A percentile compares a stretch with the other conserved stretches of the same genome.
Evolutionary conservation across 331 rosid species (phyloP).

Genomic region (Telfairia occidentalis): DNA sequence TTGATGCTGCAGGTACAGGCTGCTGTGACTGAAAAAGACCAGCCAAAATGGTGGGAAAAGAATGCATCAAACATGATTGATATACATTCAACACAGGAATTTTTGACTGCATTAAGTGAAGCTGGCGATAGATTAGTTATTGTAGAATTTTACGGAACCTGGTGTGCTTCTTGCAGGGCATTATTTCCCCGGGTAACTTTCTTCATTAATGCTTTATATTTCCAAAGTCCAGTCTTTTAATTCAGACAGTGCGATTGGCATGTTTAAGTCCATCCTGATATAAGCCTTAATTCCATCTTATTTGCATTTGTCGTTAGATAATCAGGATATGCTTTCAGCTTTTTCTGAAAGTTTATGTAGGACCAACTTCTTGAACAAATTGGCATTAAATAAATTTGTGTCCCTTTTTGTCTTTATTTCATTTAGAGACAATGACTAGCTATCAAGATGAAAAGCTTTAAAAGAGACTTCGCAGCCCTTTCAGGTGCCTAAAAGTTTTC

Average conservation of each 20-base stretch:
- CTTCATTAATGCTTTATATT: background rate
- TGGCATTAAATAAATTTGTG: background rate
- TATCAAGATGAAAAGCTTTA: background rate
- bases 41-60: conserved; percentile 99
- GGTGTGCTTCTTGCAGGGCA: conserved; percentile 99
- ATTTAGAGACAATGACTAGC: background rate
- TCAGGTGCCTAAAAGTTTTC: background rate
- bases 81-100: conserved; percentile 83
- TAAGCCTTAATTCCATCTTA: background rate
- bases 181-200: conserved; percentile 73
- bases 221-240: background rate
- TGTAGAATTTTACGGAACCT: conserved; percentile 85
- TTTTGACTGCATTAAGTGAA: conserved; percentile 63
- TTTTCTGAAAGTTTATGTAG: conserved; percentile 2
- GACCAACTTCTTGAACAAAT: background rate
- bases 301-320: background rate
- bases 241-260: background rate
- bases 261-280: background rate
- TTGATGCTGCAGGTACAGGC: conserved; percentile 53
- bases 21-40: conserved; percentile 59
- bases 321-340: background rate
- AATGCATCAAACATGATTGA: conserved; percentile 84
- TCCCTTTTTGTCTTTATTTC: background rate
- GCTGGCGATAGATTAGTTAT: conserved; percentile 90
- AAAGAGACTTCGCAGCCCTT: background rate